Conservation (phyloP, 2,329 filamentous ascomycete genomes). For the Shiraia bambusicola region DNA sequence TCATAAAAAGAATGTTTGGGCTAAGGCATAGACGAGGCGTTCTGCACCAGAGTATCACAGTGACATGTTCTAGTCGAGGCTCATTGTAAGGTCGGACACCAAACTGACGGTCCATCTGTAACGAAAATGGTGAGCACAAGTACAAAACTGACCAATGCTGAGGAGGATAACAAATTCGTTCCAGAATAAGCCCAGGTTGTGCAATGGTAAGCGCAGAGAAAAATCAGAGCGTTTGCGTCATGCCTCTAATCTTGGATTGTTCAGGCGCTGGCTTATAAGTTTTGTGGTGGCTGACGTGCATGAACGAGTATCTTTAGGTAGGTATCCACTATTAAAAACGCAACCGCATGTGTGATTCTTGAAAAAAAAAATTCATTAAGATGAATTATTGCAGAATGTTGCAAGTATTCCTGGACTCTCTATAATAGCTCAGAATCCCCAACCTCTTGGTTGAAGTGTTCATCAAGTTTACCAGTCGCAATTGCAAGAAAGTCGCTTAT, state of each 20-base stretch:
- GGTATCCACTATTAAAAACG: too few relatives aligned
- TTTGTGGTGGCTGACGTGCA: constrained; percentile 24
- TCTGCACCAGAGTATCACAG: constrained; percentile 12
- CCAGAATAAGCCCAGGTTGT: constrained; percentile 14
- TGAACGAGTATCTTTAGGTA: constrained; percentile 5
- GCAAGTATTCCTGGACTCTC: too few relatives aligned
- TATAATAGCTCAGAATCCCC: too few relatives aligned
- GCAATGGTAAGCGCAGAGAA: constrained; percentile 16
- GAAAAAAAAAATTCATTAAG: background rate
- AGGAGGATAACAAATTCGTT: constrained; percentile 5
- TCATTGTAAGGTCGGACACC: constrained; percentile 15
- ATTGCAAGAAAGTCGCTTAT: too few relatives aligned
- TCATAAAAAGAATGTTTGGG: background rate
- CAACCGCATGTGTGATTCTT: background rate
- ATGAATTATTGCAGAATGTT: background rate
- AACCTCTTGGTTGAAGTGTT: too few relatives aligned
- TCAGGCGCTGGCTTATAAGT: constrained; percentile 21
- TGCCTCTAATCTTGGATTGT: constrained; percentile 18
- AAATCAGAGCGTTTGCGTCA: constrained; percentile 10
- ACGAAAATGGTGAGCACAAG: constrained; percentile 7
- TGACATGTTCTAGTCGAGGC: constrained; percentile 25
- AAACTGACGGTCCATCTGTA: constrained; percentile 1
- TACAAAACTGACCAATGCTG: background rate
- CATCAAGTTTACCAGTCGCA: too few relatives aligned
- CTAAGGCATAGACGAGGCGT: constrained; percentile 11